Conservation (phyloP, 371 early-diverging fungal species). For the Umbelopsis sp. region DNA sequence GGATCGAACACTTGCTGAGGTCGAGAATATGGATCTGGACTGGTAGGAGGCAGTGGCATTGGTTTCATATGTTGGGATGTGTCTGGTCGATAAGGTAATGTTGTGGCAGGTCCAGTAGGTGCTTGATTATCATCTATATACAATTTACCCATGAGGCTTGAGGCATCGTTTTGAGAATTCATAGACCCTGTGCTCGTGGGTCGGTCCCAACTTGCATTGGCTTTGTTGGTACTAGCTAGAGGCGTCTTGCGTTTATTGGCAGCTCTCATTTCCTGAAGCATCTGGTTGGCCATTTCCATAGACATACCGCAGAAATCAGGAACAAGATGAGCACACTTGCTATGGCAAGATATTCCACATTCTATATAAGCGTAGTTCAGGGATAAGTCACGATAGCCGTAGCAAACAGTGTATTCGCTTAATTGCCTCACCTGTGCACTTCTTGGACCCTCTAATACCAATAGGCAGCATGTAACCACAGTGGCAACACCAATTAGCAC, state of each 20-base stretch:
- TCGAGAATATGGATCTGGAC: conserved; percentile 2
- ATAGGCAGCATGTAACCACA: conserved; percentile 95
- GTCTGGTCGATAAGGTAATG: neutral
- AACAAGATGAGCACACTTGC: conserved; percentile 84
- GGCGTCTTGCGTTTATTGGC: conserved; percentile 48
- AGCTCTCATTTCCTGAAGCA: conserved; percentile 78
- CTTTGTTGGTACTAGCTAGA: conserved; percentile 8
- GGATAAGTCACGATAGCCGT: neutral
- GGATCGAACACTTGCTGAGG: conserved; percentile 11
- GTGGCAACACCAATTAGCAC: conserved; percentile 96
- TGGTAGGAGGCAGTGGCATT: neutral
- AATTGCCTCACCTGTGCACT: conserved; percentile 51
- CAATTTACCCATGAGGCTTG: conserved; percentile 1
- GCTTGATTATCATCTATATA: neutral
- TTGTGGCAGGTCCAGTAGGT: neutral
- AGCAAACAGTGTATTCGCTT: neutral
- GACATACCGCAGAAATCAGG: conserved; percentile 95
- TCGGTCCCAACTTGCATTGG: conserved; percentile 10
- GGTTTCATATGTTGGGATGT: conserved; percentile 9
- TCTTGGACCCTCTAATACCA: conserved; percentile 72
- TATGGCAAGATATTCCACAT: conserved; percentile 87
- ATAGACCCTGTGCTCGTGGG: neutral
- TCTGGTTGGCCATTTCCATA: conserved; percentile 83
- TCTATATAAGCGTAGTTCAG: conserved; percentile 41
- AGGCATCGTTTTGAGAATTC: neutral